A percentile compares a stretch with the other conserved stretches of the same genome.
Evolutionary conservation across 73 alveolate species (phyloP).

Genomic region (Uronychia setigera): DNA sequence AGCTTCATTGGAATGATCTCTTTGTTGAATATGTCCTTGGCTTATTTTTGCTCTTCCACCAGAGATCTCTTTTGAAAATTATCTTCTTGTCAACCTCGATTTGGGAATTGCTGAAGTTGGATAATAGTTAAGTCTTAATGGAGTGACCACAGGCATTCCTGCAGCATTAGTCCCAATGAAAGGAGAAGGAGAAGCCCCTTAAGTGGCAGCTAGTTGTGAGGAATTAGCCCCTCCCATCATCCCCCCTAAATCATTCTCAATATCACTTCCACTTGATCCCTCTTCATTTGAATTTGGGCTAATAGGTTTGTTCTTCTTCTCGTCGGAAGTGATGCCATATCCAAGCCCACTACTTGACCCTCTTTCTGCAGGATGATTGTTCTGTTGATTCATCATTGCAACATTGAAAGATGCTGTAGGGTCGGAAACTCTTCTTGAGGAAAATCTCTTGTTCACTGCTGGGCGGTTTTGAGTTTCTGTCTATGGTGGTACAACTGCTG

Average conservation of each 20-base stretch:
- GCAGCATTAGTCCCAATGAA: neutral
- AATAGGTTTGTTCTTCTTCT: neutral
- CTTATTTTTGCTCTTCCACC: constrained; percentile 11
- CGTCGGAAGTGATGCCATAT: neutral
- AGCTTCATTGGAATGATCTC: constrained; percentile 7
- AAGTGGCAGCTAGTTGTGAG: too few relatives aligned
- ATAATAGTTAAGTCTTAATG: neutral
- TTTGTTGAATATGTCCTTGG: constrained; percentile 19
- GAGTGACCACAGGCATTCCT: neutral
- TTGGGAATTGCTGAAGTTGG: constrained; percentile 21
- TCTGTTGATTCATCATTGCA: neutral
- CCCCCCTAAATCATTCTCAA: neutral
- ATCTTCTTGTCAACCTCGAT: constrained; percentile 49
- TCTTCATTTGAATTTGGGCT: neutral
- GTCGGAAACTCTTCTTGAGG: neutral
- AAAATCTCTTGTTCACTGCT: neutral
- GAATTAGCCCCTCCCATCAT: neutral
- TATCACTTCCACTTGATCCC: neutral
- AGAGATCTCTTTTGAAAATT: constrained; percentile 19
- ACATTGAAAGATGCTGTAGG: neutral
- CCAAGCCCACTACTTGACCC: neutral
- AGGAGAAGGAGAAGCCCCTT: neutral
- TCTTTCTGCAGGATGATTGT: neutral
- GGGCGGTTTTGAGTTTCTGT: neutral
- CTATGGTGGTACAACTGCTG: too few relatives aligned